Conservation (phyloP, 2,329 filamentous ascomycete species). For the Colletotrichum gigasporum region DNA sequence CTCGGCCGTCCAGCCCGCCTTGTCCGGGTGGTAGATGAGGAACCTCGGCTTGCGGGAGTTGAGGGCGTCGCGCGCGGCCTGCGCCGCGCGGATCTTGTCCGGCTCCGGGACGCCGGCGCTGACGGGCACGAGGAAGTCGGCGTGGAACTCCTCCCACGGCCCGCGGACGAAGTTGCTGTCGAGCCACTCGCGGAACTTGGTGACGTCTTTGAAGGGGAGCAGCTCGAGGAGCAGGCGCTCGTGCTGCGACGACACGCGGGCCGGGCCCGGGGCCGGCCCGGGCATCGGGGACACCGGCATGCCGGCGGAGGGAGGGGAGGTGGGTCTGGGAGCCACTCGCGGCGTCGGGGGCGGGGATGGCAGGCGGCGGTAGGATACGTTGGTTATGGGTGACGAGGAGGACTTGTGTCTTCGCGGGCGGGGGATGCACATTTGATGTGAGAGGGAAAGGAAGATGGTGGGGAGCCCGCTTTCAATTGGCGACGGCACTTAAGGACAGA, state of each 20-base stretch:
- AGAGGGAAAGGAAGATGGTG: neutral
- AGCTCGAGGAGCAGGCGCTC: slow-evolving; percentile 50
- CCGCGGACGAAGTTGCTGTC: slow-evolving; percentile 41
- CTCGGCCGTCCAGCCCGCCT: slow-evolving; percentile 45
- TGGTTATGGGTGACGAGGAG: slow-evolving; percentile 6
- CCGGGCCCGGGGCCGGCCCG: neutral
- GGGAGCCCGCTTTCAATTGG: too few relatives aligned
- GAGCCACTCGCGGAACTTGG: slow-evolving; percentile 48
- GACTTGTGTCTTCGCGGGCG: slow-evolving; percentile 23
- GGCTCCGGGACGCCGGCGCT: slow-evolving; percentile 38
- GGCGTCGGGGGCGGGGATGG: slow-evolving; percentile 22
- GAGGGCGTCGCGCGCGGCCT: slow-evolving; percentile 43
- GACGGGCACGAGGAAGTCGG: slow-evolving; percentile 39
- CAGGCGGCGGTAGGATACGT: slow-evolving; percentile 20
- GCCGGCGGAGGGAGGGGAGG: neutral
- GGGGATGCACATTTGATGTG: slow-evolving; percentile 29
- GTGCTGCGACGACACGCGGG: slow-evolving; percentile 41
- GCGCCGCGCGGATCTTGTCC: slow-evolving; percentile 43
- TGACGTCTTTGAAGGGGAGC: slow-evolving; percentile 45
- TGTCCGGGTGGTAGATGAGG: slow-evolving; percentile 47
- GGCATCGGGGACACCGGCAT: neutral
- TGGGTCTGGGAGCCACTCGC: slow-evolving; percentile 18
- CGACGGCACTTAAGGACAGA: too few relatives aligned
- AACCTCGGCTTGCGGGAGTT: slow-evolving; percentile 39
- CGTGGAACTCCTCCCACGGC: slow-evolving; percentile 48